Base-by-base conservation (phyloP, 2,329 filamentous ascomycete genomes). In the Rugonectria rugulosa region DNA sequence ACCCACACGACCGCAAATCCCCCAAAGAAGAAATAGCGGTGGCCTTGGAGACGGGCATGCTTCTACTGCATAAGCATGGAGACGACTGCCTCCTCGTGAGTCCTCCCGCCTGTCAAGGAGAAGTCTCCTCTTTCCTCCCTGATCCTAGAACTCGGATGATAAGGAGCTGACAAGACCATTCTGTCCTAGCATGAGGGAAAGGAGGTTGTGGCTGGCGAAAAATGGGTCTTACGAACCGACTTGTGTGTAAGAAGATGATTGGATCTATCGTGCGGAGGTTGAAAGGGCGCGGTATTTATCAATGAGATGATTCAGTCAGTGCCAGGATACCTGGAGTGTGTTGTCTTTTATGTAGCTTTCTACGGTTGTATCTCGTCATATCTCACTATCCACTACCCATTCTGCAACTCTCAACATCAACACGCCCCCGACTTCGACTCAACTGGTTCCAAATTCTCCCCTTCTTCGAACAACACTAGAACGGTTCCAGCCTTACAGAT, bases 221-320 rank as follows among this genome's bases (percentile, higher is more conserved):
- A 97, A 74, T 97, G 92, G 92, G 88, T 97, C 56, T 83, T 97
- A 56, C 80, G 92, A 62, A 96, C 89, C 60, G 93, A 97, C 77
- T 74, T 97, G 36, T 91, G 88, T 67, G 81, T 92, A 12, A 80
- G 73, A 61, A 77, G 81, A 59, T 86, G 61, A 72, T 43, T 34
- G 47, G 26, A 40, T 32, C 12, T 53, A 23, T 29, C 19, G 15
- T 38, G 29, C 44, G 40, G 38, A 40, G 31, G 36, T 17, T 36
- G 10, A n/a, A n/a, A n/a, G n/a, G n/a, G n/a, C n/a, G n/a, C n/a
- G n/a, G n/a, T n/a, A n/a, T n/a, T n/a, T n/a, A n/a, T n/a, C n/a
- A n/a, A n/a, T n/a, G n/a, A n/a, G n/a, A n/a, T n/a, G n/a, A n/a
- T n/a, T n/a, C n/a, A n/a, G n/a, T n/a, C n/a, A n/a, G n/a, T n/a